Evolutionary conservation across 495 filamentous ascomycete genomes (phyloP).

Genomic region (Penicillium longicatenatum): DNA sequence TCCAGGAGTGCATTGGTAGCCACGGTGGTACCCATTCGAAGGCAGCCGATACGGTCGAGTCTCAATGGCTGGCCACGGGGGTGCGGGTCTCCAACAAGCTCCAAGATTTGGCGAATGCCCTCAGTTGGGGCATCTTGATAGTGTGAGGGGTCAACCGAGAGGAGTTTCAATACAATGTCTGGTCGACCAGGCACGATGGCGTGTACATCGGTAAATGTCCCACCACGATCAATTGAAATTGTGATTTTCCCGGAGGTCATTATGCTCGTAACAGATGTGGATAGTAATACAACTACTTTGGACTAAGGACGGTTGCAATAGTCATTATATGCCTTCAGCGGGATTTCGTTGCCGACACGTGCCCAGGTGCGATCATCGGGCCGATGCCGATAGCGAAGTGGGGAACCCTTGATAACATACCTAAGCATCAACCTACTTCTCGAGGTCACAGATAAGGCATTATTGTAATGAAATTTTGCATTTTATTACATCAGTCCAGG

Average conservation of each 20-base stretch:
- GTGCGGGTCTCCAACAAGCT: conserved; percentile 73
- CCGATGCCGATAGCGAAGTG: background rate
- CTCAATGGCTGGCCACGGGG: conserved; percentile 81
- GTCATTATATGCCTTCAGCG: too few relatives aligned
- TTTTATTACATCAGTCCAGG: too few relatives aligned
- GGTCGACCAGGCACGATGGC: conserved; percentile 57
- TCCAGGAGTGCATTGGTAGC: conserved; percentile 92
- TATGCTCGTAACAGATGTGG: conserved; percentile 3
- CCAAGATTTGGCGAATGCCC: conserved; percentile 87
- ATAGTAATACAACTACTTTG: background rate
- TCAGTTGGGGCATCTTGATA: conserved; percentile 89
- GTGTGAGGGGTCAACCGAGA: conserved; percentile 88
- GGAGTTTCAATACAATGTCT: conserved; percentile 82
- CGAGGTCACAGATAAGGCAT: too few relatives aligned
- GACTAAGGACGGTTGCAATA: background rate
- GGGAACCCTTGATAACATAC: background rate
- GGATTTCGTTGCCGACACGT: too few relatives aligned
- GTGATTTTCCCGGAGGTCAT: conserved; percentile 42
- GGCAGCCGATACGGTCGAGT: conserved; percentile 77
- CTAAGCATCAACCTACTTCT: too few relatives aligned
- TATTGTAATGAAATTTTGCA: too few relatives aligned
- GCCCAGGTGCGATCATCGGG: background rate
- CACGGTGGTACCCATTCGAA: conserved; percentile 89
- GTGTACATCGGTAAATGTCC: conserved; percentile 67
- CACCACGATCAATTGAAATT: conserved; percentile 57